Conservation (phyloP, 768 basidiomycete genomes). For the Mrakia hoshinonis region DNA sequence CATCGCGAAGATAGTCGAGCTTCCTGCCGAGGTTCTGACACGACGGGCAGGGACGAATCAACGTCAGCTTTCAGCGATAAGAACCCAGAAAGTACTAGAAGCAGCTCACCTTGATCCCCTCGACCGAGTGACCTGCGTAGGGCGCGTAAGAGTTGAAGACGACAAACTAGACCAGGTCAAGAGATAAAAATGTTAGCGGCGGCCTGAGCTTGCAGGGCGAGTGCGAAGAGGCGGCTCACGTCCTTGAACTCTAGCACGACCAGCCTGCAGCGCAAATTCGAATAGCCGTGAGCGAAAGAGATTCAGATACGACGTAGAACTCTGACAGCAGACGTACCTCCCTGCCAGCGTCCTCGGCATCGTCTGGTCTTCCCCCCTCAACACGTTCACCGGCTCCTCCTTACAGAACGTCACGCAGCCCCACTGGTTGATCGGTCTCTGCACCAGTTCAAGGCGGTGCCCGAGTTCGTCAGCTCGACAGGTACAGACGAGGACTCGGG, state of each 20-base stretch:
- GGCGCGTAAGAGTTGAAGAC: not conserved
- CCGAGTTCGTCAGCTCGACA: no score
- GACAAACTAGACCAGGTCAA: not conserved
- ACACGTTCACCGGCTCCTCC: not conserved
- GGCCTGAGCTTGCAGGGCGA: no score
- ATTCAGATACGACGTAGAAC: no score
- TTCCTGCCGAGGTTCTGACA: not conserved
- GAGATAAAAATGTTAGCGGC: not conserved
- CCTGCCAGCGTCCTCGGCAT: not conserved
- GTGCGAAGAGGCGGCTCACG: not conserved
- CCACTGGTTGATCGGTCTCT: not conserved
- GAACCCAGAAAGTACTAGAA: not conserved
- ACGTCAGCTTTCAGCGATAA: not conserved
- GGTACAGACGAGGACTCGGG: not conserved
- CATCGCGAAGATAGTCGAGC: not conserved
- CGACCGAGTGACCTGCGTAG: not conserved
- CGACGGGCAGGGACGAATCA: not conserved
- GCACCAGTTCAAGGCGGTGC: no score
- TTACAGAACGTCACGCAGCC: not conserved
- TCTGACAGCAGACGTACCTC: not conserved
- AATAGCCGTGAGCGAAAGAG: no score
- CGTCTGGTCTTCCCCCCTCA: not conserved
- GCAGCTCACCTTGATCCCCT: not conserved
- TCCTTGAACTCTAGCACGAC: not conserved
- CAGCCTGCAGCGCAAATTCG: not conserved